phyloP scores from a whole-genome alignment of 768 basidiomycete genomes.

The Suillus paluster region DNA sequence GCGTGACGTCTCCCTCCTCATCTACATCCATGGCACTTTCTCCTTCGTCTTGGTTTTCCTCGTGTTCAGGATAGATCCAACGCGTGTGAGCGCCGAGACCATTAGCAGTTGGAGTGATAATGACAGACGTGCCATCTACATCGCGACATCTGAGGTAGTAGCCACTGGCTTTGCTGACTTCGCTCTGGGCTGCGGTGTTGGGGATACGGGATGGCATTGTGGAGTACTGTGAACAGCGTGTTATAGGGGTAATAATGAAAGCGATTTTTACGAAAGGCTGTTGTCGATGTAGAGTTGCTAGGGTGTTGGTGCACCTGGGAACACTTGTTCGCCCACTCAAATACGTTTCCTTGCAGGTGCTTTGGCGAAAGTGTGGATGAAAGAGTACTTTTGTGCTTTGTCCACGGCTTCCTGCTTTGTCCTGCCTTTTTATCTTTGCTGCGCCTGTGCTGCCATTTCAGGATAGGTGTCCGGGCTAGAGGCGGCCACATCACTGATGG shows the following conservation, averaged over 20 bases:
- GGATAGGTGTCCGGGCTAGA: constrained; percentile 19
- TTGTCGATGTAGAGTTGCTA: not conserved
- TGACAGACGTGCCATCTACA: constrained; percentile 14
- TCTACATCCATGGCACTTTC: constrained; percentile 18
- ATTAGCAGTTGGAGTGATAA: constrained; percentile 16
- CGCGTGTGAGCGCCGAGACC: constrained; percentile 15
- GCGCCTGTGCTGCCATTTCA: constrained; percentile 23
- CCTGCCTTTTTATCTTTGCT: not conserved
- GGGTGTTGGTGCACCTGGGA: constrained; percentile 2
- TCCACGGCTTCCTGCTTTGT: constrained; percentile 27
- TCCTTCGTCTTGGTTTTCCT: constrained; percentile 9
- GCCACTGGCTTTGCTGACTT: not conserved
- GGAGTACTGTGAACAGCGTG: not conserved
- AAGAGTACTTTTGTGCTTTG: constrained; percentile 20
- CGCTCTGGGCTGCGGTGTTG: constrained; percentile 3
- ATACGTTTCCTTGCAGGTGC: constrained; percentile 19
- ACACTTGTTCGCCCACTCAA: constrained; percentile 21
- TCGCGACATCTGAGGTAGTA: constrained; percentile 18
- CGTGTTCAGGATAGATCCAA: constrained; percentile 16
- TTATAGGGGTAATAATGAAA: not conserved
- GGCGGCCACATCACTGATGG: constrained; percentile 15
- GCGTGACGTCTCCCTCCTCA: constrained; percentile 16
- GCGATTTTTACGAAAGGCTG: not conserved
- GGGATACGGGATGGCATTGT: constrained; percentile 14
- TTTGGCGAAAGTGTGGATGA: constrained; percentile 22